phyloP scores from a whole-genome alignment of 73 alveolate genomes.

The Paramecium tetraurelia region DNA sequence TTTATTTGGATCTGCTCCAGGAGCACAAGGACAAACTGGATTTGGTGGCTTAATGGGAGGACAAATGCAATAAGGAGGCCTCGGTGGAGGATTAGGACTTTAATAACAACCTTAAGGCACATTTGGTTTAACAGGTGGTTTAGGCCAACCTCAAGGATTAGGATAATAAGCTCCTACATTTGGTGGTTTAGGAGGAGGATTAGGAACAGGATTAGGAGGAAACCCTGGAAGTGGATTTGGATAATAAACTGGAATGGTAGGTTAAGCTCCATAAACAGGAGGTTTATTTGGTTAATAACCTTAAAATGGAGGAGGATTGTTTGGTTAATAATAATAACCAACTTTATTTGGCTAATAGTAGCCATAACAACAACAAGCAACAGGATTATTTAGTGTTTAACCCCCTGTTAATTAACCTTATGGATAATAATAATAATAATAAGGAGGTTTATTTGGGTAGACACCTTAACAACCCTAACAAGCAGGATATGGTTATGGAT shows the following conservation, averaged over 20 bases:
- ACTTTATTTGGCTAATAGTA: not conserved
- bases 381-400: not conserved
- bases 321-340: not conserved
- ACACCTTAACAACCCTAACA: not conserved
- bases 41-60: constrained; percentile 21
- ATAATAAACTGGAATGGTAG: not conserved
- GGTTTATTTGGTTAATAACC: not conserved
- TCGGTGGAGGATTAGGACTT: constrained; percentile 50
- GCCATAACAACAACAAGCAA: not conserved
- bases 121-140: not conserved
- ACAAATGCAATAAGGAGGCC: constrained; percentile 31
- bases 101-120: not conserved
- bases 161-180: not conserved
- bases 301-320: not conserved
- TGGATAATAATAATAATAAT: not conserved
- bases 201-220: not conserved
- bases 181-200: constrained; percentile 7
- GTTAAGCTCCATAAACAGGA: not conserved
- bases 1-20: not conserved
- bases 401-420: not conserved
- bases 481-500: not conserved
- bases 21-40: not conserved
- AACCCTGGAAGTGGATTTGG: not conserved
- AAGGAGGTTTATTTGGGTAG: not conserved
- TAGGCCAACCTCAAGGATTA: not conserved